phyloP scores from a whole-genome alignment of 75 land plant genomes.

The Pinus taeda region DNA sequence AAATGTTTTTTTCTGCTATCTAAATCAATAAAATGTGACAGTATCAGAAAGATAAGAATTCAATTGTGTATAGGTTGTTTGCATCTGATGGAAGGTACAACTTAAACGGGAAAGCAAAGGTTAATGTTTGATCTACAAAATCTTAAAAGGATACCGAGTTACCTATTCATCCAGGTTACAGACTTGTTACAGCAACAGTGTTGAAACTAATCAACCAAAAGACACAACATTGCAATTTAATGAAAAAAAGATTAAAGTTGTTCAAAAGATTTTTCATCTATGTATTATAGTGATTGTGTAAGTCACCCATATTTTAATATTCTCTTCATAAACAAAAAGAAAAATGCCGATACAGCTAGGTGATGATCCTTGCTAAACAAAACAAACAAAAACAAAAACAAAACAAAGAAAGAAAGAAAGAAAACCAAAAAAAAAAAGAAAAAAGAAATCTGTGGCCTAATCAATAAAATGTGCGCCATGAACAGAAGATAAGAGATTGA shows the following conservation, averaged over 20 bases:
- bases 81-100: not conserved
- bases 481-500: not conserved
- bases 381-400: too few relatives aligned
- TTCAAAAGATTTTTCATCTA: not conserved
- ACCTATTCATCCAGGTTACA: conserved; percentile 33
- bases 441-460: not conserved
- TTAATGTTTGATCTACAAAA: not conserved
- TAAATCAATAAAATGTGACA: not conserved
- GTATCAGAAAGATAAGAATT: not conserved
- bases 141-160: conserved; percentile 35
- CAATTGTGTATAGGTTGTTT: not conserved
- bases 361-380: not conserved
- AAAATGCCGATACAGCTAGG: not conserved
- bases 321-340: not conserved
- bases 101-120: not conserved
- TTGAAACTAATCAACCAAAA: not conserved
- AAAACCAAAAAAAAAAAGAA: too few relatives aligned
- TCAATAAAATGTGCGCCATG: too few relatives aligned
- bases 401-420: too few relatives aligned
- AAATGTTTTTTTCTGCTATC: not conserved
- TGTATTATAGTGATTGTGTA: not conserved
- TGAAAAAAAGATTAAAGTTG: not conserved
- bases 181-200: not conserved
- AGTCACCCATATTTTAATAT: not conserved
- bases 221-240: not conserved